These are phyloP conservation scores for Aureobasidium melanogenum DNA, from an alignment of 2,329 filamentous ascomycete species.

Conservation along the genomic window DNA sequence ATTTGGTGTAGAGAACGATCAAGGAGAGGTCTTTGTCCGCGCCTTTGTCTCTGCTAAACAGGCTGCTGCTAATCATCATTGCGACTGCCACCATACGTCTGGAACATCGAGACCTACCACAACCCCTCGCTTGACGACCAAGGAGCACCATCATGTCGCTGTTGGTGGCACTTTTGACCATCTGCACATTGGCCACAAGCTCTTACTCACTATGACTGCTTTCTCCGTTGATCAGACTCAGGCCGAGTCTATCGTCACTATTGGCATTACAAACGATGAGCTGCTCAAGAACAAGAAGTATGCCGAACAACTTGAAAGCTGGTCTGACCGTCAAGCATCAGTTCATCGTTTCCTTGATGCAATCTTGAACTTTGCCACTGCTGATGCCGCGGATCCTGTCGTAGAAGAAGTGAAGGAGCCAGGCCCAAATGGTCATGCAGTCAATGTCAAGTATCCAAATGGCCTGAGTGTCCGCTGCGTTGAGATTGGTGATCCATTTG, in stretches of 20 bases:
- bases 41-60: conserved; percentile 30
- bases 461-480: conserved; percentile 67
- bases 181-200: conserved; percentile 87
- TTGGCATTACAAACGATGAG: conserved; percentile 84
- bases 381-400: conserved; percentile 22
- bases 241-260: conserved; percentile 44
- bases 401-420: conserved; percentile 32
- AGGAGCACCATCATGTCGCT: conserved; percentile 54
- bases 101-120: background rate
- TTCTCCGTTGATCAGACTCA: conserved; percentile 52
- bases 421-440: conserved; percentile 43
- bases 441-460: conserved; percentile 50
- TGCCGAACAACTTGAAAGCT: conserved; percentile 69
- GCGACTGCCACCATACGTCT: background rate
- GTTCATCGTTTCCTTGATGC: conserved; percentile 62
- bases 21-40: conserved; percentile 50
- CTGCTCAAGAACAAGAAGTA: conserved; percentile 85
- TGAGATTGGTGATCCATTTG: conserved; percentile 78
- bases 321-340: conserved; percentile 61
- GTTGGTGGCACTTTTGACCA: conserved; percentile 96
- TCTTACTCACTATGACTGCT: conserved; percentile 82
- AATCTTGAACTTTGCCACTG: conserved; percentile 50
- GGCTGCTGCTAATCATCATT: background rate
- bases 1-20: conserved; percentile 58
- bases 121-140: conserved; percentile 17